These are phyloP conservation scores for Cyclaneusma minus DNA, from an alignment of 2,329 filamentous ascomycete genomes.

Conservation along the genomic window DNA sequence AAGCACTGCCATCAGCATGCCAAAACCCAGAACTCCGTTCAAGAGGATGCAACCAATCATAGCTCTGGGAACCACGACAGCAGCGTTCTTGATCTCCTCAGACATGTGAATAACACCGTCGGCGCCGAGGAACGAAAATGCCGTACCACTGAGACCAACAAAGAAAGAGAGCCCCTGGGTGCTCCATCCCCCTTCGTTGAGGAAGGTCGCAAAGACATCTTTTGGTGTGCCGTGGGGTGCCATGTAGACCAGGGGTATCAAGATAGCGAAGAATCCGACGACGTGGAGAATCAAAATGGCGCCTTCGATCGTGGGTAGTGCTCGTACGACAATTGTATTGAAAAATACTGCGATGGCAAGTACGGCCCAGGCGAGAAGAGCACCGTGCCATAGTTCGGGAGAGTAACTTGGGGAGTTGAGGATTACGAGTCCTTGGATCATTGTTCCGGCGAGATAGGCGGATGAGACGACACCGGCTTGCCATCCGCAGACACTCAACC, in stretches of 20 bases:
- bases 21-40: conserved; percentile 33
- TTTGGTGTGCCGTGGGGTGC: conserved; percentile 14
- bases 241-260: conserved; percentile 17
- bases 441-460: conserved; percentile 27
- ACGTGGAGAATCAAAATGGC: conserved; percentile 31
- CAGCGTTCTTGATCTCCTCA: conserved; percentile 29
- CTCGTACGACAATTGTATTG: conserved; percentile 29
- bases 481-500: conserved; percentile 33
- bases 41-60: conserved; percentile 30
- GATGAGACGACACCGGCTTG: conserved; percentile 20
- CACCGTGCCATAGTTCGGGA: conserved; percentile 29
- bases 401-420: conserved; percentile 24
- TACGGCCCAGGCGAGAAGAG: conserved; percentile 31
- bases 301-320: conserved; percentile 32
- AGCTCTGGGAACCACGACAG: conserved; percentile 30
- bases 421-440: conserved; percentile 29
- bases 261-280: conserved; percentile 18
- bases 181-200: conserved; percentile 27
- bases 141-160: conserved; percentile 25
- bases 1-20: conserved; percentile 36
- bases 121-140: conserved; percentile 23
- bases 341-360: conserved; percentile 29
- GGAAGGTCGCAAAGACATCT: conserved; percentile 25
- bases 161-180: conserved; percentile 28
- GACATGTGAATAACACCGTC: conserved; percentile 24